Evolutionary conservation across 2,329 filamentous ascomycete species (phyloP).

Genomic region (Cordyceps farinosa): DNA sequence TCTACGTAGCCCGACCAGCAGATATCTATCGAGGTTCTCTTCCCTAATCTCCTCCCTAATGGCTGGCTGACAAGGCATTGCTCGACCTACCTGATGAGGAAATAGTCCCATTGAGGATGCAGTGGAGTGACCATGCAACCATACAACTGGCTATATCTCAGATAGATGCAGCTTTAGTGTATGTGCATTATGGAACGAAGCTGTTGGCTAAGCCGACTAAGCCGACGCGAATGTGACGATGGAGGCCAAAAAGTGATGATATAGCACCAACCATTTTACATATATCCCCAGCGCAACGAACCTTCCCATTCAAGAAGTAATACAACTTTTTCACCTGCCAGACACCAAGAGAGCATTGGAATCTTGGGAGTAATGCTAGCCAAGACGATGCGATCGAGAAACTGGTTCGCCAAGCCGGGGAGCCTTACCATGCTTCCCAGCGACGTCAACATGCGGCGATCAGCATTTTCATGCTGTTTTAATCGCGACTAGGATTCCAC

Average conservation of each 20-base stretch:
- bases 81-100: background rate
- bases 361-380: background rate
- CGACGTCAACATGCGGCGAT: background rate
- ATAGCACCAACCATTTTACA: background rate
- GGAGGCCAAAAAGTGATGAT: background rate
- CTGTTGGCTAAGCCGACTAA: background rate
- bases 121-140: background rate
- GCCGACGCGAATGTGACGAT: background rate
- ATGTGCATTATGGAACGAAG: background rate
- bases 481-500: background rate
- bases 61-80: background rate
- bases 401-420: background rate
- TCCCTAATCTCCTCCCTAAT: background rate
- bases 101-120: background rate
- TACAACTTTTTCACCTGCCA: background rate
- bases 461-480: background rate
- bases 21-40: background rate
- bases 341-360: background rate
- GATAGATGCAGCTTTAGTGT: background rate
- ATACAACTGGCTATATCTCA: background rate
- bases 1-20: background rate
- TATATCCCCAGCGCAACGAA: background rate
- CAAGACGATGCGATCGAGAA: background rate
- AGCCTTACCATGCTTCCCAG: background rate
- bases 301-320: background rate